A percentile compares a stretch with the other conserved stretches of the same genome.
phyloP scores from a whole-genome alignment of 495 filamentous ascomycete genomes.

The Amphirosellinia nigrospora region DNA sequence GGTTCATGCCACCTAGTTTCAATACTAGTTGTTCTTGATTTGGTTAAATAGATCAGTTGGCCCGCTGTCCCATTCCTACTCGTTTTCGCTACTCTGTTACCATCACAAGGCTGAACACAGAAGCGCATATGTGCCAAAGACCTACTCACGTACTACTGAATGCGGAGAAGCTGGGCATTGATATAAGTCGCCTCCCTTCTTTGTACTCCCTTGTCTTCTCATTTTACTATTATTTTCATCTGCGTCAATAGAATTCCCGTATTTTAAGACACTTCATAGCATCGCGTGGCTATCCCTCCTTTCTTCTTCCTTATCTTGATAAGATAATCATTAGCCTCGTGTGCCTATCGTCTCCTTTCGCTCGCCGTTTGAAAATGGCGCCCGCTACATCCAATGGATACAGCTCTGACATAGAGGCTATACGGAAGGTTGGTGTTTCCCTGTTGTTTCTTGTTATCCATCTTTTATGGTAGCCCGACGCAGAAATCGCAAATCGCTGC shows the following conservation, averaged over 20 bases:
- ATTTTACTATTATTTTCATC: slow-evolving; percentile 19
- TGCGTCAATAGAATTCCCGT: slow-evolving; percentile 11
- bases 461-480: neutral
- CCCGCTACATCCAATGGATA: slow-evolving; percentile 40
- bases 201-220: slow-evolving; percentile 7
- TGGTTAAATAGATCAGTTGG: slow-evolving; percentile 12
- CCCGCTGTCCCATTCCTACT: slow-evolving; percentile 2
- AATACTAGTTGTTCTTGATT: slow-evolving; percentile 9
- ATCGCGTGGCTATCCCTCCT: neutral
- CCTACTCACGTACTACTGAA: slow-evolving; percentile 5
- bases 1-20: neutral
- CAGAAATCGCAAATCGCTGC: neutral
- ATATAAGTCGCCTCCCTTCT: slow-evolving; percentile 6
- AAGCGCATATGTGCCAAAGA: neutral
- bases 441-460: neutral
- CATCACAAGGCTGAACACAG: slow-evolving; percentile 17
- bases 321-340: slow-evolving; percentile 12
- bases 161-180: slow-evolving; percentile 3
- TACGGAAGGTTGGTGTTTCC: slow-evolving; percentile 34
- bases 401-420: slow-evolving; percentile 45
- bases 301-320: slow-evolving; percentile 10
- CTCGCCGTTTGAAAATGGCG: slow-evolving; percentile 28
- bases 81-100: neutral
- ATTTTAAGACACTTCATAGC: slow-evolving; percentile 15
- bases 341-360: slow-evolving; percentile 11